Conservation (phyloP, 768 basidiomycete genomes). For the Harrya chromipes region DNA sequence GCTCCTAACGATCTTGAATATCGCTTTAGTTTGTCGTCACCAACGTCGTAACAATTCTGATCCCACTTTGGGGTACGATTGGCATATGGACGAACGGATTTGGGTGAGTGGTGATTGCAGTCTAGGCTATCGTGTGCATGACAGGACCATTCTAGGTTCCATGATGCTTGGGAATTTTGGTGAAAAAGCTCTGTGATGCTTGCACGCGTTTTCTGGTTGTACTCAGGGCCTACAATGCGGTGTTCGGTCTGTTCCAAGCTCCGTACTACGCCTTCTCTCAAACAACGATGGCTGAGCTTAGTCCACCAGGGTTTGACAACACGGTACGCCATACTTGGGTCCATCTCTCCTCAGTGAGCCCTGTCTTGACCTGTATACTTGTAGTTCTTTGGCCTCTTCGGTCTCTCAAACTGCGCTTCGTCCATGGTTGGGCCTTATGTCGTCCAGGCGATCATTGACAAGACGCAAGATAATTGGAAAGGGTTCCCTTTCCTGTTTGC, state of each 20-base stretch:
- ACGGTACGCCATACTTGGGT: constrained; percentile 40
- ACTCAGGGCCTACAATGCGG: constrained; percentile 69
- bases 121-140: constrained; percentile 1
- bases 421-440: constrained; percentile 87
- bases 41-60: constrained; percentile 71
- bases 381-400: constrained; percentile 85
- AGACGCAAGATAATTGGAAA: constrained; percentile 70
- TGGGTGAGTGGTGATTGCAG: constrained; percentile 45
- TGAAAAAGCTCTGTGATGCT: constrained; percentile 24
- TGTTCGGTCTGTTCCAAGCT: constrained; percentile 80
- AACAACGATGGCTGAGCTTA: constrained; percentile 87
- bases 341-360: background rate
- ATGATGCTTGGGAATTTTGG: constrained; percentile 89
- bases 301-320: constrained; percentile 85
- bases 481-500: constrained; percentile 85
- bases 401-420: constrained; percentile 80
- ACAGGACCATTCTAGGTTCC: constrained; percentile 44
- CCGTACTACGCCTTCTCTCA: constrained; percentile 87
- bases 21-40: constrained; percentile 63
- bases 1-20: background rate
- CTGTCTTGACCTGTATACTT: background rate
- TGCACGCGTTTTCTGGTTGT: background rate
- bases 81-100: constrained; percentile 77
- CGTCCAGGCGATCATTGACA: constrained; percentile 78
- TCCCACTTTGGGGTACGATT: constrained; percentile 85